Evolutionary conservation across 768 basidiomycete genomes (phyloP), one percentile per base, ranked within the genome.

Genomic region (Suillus paluster): DNA sequence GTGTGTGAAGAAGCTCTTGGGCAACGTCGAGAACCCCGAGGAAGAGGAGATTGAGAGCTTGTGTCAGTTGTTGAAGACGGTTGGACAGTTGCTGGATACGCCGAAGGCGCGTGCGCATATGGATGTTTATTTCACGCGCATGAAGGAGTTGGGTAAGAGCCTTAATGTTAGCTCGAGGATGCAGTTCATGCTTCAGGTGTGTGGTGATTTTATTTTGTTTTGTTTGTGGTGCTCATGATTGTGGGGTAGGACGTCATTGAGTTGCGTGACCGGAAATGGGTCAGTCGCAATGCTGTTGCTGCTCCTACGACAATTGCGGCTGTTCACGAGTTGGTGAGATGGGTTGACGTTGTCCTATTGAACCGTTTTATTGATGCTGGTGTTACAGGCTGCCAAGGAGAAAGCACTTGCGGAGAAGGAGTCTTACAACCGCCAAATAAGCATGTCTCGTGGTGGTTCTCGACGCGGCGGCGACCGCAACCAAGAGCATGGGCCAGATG

Each of bases 11-110:
- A 95, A 97, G 79, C 84, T 98, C 14, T 82, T 99, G 14, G 86
- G 90, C 59, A 98, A 99, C 72, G 90, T 97, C 61, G 89, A 94
- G 67, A 92, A 94, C 70, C 97, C 95, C 0, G 95, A 98, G 71
- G 97, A 99, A 78, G 97, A 98, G 79, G 96, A 97, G 71, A 92
- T 99, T 65, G 97, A 99, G 83, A 93, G 90, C 52, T 83, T 97
- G 60, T 98, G 95, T 84, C 95, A 94, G 74, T 84, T 99, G 58
- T 75, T 99, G 57, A 84, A 90, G 23, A 98, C 97, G 7, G 93
- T 98, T 57, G 97, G 97, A 58, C 81, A 83, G 59, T 80, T 84
- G 19, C 86, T 98, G 58, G 97, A 99, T 69, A 90, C 87, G 8
- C 77, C 75, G 27, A 95, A 94, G 80, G 89, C 93, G 34, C 86